Percentiles rank a stretch among this genome's conserved stretches.
These are phyloP conservation scores for Acer saccharum DNA, from an alignment of 345 rosid genomes.

Conservation along the genomic window DNA sequence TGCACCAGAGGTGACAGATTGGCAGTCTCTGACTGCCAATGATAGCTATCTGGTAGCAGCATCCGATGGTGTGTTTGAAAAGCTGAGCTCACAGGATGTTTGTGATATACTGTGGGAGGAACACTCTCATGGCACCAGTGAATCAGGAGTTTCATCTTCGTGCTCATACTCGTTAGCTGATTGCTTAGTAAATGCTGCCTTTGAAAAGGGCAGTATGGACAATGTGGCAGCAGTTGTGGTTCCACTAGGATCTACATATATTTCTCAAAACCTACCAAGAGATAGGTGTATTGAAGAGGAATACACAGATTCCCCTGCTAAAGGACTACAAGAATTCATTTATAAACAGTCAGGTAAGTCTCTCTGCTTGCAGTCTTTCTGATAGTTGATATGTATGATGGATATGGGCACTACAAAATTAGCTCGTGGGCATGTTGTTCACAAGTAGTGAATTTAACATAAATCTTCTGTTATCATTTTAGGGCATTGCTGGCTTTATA, in stretches of 20 bases:
- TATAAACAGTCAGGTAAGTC: constrained; percentile 52
- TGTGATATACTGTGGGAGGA: constrained; percentile 80
- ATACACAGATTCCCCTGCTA: constrained; percentile 35
- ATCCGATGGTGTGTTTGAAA: constrained; percentile 95
- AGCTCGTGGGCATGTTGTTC: constrained; percentile 7
- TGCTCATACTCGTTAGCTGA: constrained; percentile 79
- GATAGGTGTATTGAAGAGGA: constrained; percentile 39
- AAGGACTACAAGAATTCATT: constrained; percentile 33
- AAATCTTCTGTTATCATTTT: neutral
- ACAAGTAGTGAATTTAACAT: neutral
- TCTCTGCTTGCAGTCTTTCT: constrained; percentile 15
- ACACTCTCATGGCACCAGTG: constrained; percentile 36
- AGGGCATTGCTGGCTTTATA: neutral
- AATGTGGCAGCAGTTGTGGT: constrained; percentile 83
- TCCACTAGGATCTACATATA: constrained; percentile 54
- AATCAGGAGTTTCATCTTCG: constrained; percentile 53
- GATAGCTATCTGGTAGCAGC: constrained; percentile 90
- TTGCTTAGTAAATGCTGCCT: constrained; percentile 75
- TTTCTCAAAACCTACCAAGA: constrained; percentile 43
- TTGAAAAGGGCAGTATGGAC: constrained; percentile 80
- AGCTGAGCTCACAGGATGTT: constrained; percentile 69
- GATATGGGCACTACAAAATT: constrained; percentile 8
- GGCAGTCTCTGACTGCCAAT: constrained; percentile 67
- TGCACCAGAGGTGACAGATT: constrained; percentile 83
- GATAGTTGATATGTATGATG: constrained; percentile 8